Evolutionary conservation across 2,329 filamentous ascomycete species (phyloP).

Genomic region (Fusarium marasasianum): DNA sequence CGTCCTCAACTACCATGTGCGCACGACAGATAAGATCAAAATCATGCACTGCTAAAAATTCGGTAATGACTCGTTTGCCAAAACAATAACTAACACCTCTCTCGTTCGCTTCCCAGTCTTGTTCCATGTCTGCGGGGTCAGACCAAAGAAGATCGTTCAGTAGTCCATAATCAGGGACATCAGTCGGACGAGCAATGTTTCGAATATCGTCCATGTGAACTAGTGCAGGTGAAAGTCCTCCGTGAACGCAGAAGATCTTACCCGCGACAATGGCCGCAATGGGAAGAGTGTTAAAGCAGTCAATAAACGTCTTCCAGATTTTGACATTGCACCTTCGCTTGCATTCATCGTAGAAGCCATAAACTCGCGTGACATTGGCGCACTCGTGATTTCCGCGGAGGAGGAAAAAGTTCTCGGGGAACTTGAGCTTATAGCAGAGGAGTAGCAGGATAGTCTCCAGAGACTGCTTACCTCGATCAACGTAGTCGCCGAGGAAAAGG

Average conservation of each 20-base stretch:
- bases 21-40: conserved; percentile 97
- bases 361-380: conserved; percentile 98
- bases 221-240: conserved; percentile 89
- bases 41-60: conserved; percentile 93
- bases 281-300: conserved; percentile 98
- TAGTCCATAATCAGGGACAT: conserved; percentile 95
- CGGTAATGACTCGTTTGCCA: conserved; percentile 96
- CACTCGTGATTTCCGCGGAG: conserved; percentile 99
- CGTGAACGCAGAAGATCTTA: conserved; percentile 99
- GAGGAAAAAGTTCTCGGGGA: conserved; percentile 99
- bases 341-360: conserved; percentile 99
- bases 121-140: conserved; percentile 97
- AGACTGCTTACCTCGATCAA: conserved; percentile 98
- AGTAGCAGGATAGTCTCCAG: conserved; percentile 98
- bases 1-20: conserved; percentile 99
- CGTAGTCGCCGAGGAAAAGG: conserved; percentile 98
- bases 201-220: conserved; percentile 99
- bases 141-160: conserved; percentile 97
- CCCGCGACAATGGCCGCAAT: conserved; percentile 99
- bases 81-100: conserved; percentile 98
- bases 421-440: conserved; percentile 99
- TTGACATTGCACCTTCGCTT: conserved; percentile 99
- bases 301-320: conserved; percentile 99
- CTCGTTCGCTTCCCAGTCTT: conserved; percentile 98
- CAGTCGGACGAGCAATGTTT: conserved; percentile 92